Evolutionary conservation across 257 asterid genomes (phyloP).

Genomic region (Solanum infundibuliforme): DNA sequence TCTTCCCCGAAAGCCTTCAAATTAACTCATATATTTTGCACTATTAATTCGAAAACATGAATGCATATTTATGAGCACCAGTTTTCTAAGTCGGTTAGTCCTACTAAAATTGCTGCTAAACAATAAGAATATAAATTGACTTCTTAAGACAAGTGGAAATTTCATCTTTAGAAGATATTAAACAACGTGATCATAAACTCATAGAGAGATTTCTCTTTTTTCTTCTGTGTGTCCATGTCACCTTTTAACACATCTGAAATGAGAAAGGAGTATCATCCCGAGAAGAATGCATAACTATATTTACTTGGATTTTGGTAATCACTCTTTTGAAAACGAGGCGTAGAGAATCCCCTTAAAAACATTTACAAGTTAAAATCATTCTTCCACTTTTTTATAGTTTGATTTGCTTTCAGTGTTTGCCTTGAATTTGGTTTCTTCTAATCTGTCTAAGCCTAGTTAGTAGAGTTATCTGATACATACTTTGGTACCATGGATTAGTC

Average conservation of each 20-base stretch:
- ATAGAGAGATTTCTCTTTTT: neutral
- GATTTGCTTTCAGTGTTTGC: neutral
- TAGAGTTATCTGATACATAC: neutral
- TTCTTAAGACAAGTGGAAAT: neutral
- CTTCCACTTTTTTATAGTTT: neutral
- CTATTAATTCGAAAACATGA: neutral
- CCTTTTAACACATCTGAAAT: neutral
- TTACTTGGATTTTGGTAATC: neutral
- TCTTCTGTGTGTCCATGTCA: neutral
- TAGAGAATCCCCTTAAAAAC: neutral
- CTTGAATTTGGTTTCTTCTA: neutral
- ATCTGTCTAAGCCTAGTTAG: neutral
- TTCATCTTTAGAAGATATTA: neutral
- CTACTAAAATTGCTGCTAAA: neutral
- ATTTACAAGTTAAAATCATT: neutral
- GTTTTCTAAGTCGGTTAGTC: neutral
- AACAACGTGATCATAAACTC: neutral
- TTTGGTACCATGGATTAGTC: neutral
- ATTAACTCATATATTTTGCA: neutral
- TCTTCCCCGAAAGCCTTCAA: neutral
- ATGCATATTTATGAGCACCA: neutral
- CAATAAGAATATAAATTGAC: neutral
- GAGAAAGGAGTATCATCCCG: neutral
- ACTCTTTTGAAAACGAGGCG: neutral
- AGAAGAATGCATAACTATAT: neutral